phyloP scores from a whole-genome alignment of 208 protist species.

The Wallacemonas collosoma region DNA sequence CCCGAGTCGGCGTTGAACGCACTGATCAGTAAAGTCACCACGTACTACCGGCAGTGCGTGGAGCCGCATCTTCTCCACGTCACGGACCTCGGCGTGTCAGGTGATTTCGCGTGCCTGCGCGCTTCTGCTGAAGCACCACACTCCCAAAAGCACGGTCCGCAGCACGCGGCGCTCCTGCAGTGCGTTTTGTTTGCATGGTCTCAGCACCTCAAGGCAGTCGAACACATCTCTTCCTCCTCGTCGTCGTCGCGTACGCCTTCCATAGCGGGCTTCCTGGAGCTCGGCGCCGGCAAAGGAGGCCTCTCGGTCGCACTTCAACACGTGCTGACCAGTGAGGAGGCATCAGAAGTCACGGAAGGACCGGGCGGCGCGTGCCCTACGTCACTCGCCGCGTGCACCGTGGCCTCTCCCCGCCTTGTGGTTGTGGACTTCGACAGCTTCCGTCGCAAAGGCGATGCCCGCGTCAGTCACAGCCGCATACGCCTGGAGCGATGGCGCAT shows the following conservation, averaged over 20 bases:
- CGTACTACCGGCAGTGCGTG: slow-evolving; percentile 28
- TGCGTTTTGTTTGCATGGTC: slow-evolving; percentile 26
- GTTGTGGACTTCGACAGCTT: slow-evolving; percentile 75
- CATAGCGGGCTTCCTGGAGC: slow-evolving; percentile 62
- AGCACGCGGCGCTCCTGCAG: slow-evolving; percentile 57
- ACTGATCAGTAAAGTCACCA: slow-evolving; percentile 26
- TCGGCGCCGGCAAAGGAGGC: slow-evolving; percentile 78
- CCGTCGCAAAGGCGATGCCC: slow-evolving; percentile 70
- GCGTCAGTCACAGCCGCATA: slow-evolving; percentile 46
- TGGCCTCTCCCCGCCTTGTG: slow-evolving; percentile 30
- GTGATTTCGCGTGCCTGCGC: not conserved
- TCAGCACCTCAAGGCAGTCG: not conserved
- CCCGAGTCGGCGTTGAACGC: slow-evolving; percentile 15
- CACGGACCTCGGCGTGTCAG: not conserved
- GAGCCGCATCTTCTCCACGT: slow-evolving; percentile 17
- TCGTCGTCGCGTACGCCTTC: slow-evolving; percentile 1
- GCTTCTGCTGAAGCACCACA: not conserved
- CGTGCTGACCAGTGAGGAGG: slow-evolving; percentile 24
- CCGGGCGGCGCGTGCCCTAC: not conserved
- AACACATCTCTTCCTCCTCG: no score
- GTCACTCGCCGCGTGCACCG: not conserved
- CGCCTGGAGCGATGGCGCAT: slow-evolving; percentile 65
- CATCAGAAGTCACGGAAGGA: not conserved
- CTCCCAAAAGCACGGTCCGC: slow-evolving; percentile 68
- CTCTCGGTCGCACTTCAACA: slow-evolving; percentile 68